Evolutionary conservation across 1,284 basidiomycete genomes (phyloP), one percentile per base, ranked within the genome.

Genomic region (Mycosarcoma maydis): DNA sequence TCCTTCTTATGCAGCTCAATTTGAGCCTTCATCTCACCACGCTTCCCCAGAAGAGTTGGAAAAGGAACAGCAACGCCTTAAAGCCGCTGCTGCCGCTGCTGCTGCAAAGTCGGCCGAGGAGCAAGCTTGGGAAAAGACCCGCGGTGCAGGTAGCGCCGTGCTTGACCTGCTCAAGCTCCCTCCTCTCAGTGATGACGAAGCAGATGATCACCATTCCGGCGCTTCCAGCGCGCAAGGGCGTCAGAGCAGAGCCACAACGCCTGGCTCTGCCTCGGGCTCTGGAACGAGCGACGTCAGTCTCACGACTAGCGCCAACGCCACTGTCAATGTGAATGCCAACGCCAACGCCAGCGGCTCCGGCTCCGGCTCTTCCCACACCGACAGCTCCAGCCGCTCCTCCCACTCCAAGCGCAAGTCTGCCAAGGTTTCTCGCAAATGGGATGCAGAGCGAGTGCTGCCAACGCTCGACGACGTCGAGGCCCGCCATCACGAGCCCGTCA

Each of bases 141-240:
- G 78, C 6, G 78, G 78, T 9, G 78, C 78, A 5, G 78, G 78
- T 1, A 77, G 75, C 41, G 57, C 59, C 13, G 78, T 80, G 13
- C 61, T 80, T 23, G 64, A 73, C 32, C 47, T 76, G 29, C 67
- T 72, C 34, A 70, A 73, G 53, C 39, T 56, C 10, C 61, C 67
- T 16, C 49, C 54, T 11, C 24, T 59, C 37, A 44, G 42, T 17
- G 51, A 66, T 23, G 65, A 62, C 20, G 64, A 66, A 6, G 47
- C 42, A 17, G 55, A 58, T 19, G 44, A 61, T 6, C 46, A 29
- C 8, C 51, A 33, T 17, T 62, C 50, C 9, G 43, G 33, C 6
- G 32, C 23, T 17, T 46, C 46, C 7, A 37, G 34, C 24, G 39
- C 34, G 0, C 33, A 20, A 32, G 45, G 34, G 7, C 60, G 55